Evolutionary conservation across 352 stramenopile species (phyloP).

Genomic region (Phytophthora capsici): DNA sequence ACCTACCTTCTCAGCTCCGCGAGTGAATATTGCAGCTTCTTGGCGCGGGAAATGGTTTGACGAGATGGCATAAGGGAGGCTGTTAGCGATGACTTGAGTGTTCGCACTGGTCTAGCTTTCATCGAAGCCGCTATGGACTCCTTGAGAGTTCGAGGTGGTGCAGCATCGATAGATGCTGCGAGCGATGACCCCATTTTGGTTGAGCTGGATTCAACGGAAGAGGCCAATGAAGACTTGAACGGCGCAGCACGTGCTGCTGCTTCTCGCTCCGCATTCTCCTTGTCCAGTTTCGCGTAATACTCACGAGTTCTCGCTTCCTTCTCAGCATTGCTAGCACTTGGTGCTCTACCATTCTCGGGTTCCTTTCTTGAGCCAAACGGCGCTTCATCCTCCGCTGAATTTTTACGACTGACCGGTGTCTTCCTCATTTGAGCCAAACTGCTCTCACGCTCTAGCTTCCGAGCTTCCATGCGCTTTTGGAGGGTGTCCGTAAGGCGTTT

Average conservation of each 20-base stretch:
- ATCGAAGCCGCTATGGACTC: conserved; percentile 21
- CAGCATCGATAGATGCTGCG: conserved; percentile 23
- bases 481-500: conserved; percentile 45
- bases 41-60: conserved; percentile 18
- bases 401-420: conserved; percentile 21
- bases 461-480: conserved; percentile 51
- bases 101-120: conserved; percentile 16
- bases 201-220: conserved; percentile 36
- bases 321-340: conserved; percentile 27
- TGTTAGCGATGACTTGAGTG: conserved; percentile 34
- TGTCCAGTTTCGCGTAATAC: conserved; percentile 66
- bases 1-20: conserved; percentile 58
- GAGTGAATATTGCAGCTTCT: conserved; percentile 69
- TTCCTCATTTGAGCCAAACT: conserved; percentile 53
- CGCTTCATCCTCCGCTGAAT: conserved; percentile 24
- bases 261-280: conserved; percentile 58
- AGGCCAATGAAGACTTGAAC: conserved; percentile 63
- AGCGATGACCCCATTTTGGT: conserved; percentile 26
- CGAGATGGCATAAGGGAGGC: conserved; percentile 28
- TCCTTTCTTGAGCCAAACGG: conserved; percentile 25
- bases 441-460: conserved; percentile 40
- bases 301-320: conserved; percentile 56
- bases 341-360: conserved; percentile 16
- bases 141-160: conserved; percentile 24
- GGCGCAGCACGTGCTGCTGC: conserved; percentile 38